These are phyloP conservation scores for Fusarium devonianum DNA, from an alignment of 2,329 filamentous ascomycete genomes.

Conservation along the genomic window DNA sequence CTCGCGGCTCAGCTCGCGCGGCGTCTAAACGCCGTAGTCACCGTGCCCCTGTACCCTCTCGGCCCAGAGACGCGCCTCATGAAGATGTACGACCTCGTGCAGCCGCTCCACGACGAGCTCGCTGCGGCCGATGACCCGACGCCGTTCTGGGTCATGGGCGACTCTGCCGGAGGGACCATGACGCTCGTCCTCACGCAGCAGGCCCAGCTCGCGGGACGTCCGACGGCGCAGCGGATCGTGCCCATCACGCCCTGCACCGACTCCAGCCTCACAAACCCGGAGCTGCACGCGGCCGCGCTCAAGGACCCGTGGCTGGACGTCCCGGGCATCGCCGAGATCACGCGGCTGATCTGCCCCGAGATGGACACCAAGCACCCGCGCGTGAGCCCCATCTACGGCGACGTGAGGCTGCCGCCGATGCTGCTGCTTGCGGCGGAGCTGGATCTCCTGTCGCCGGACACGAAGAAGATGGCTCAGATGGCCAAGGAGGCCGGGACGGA, in stretches of 20 bases:
- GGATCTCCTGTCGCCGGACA: slow-evolving; percentile 43
- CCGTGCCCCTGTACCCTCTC: slow-evolving; percentile 45
- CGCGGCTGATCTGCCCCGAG: slow-evolving; percentile 40
- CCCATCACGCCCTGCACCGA: slow-evolving; percentile 44
- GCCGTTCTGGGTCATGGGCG: slow-evolving; percentile 43
- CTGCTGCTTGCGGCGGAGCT: slow-evolving; percentile 41
- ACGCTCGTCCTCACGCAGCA: slow-evolving; percentile 43
- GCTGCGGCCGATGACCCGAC: slow-evolving; percentile 39
- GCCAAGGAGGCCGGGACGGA: slow-evolving; percentile 37
- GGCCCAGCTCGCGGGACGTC: slow-evolving; percentile 37
- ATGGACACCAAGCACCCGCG: slow-evolving; percentile 37
- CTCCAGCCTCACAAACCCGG: slow-evolving; percentile 41
- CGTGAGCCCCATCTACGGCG: slow-evolving; percentile 44
- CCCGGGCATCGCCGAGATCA: slow-evolving; percentile 39
- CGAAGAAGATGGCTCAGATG: slow-evolving; percentile 40
- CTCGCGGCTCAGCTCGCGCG: slow-evolving; percentile 40
- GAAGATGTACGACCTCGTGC: slow-evolving; percentile 44
- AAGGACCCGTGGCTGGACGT: slow-evolving; percentile 43
- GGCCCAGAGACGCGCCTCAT: slow-evolving; percentile 43
- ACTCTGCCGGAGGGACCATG: slow-evolving; percentile 45
- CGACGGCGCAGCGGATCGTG: slow-evolving; percentile 40
- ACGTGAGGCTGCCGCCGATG: slow-evolving; percentile 43
- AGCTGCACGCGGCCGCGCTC: slow-evolving; percentile 33
- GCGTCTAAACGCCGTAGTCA: slow-evolving; percentile 43
- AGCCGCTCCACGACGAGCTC: slow-evolving; percentile 45